These are phyloP conservation scores for Senna tora DNA, from an alignment of 306 rosid species.

Conservation along the genomic window DNA sequence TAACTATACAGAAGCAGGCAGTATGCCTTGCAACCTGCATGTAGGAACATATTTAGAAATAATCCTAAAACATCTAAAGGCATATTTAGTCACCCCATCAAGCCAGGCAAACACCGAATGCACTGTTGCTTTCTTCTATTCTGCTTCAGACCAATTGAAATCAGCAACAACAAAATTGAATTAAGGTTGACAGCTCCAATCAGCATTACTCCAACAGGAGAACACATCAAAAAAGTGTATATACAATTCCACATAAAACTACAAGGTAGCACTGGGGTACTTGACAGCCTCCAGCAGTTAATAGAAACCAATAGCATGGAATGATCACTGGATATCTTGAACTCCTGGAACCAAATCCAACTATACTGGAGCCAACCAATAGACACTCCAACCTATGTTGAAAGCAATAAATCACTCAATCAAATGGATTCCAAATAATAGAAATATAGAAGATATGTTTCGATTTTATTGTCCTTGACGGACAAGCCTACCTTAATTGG, in stretches of 20 bases:
- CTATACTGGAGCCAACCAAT: slow-evolving; percentile 50
- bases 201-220: slow-evolving; percentile 57
- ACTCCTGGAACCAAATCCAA: slow-evolving; percentile 58
- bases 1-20: slow-evolving; percentile 50
- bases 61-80: slow-evolving; percentile 55
- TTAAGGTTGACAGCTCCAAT: slow-evolving; percentile 76
- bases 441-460: slow-evolving; percentile 37
- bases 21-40: slow-evolving; percentile 73
- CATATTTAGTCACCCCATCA: slow-evolving; percentile 70
- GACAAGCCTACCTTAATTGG: slow-evolving; percentile 62
- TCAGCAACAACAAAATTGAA: slow-evolving; percentile 69
- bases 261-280: slow-evolving; percentile 48
- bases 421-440: slow-evolving; percentile 51
- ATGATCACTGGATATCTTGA: slow-evolving; percentile 59
- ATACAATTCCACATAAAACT: slow-evolving; percentile 51
- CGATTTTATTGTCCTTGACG: slow-evolving; percentile 43
- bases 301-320: slow-evolving; percentile 46
- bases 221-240: slow-evolving; percentile 61
- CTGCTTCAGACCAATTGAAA: slow-evolving; percentile 66
- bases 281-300: slow-evolving; percentile 55
- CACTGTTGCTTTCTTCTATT: slow-evolving; percentile 73
- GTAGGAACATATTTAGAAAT: slow-evolving; percentile 57
- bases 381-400: slow-evolving; percentile 68
- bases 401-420: slow-evolving; percentile 65
- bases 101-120: slow-evolving; percentile 69